phyloP scores from a whole-genome alignment of 495 filamentous ascomycete genomes.

The Aspergillus baeticus region DNA sequence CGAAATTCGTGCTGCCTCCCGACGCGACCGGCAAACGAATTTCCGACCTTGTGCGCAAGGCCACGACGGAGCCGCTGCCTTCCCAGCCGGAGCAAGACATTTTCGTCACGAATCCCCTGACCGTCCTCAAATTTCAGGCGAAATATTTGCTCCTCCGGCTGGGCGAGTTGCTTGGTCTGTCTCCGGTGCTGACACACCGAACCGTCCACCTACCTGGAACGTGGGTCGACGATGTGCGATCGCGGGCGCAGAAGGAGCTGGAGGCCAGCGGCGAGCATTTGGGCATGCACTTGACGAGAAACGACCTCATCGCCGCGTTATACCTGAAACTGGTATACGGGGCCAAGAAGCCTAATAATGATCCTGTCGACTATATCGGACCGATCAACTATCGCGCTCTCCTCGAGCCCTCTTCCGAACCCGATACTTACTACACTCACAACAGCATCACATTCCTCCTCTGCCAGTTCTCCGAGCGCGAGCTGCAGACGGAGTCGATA shows the following conservation, averaged over 20 bases:
- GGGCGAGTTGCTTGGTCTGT: neutral
- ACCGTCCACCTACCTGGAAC: neutral
- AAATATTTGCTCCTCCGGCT: neutral
- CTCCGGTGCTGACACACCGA: neutral
- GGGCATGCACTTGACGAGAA: neutral
- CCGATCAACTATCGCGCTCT: neutral
- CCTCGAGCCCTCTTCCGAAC: neutral
- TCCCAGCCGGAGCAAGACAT: neutral
- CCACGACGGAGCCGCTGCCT: neutral
- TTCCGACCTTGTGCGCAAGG: neutral
- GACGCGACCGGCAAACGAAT: neutral
- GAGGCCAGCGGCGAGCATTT: neutral
- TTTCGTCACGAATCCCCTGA: neutral
- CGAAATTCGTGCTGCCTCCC: neutral
- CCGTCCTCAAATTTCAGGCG: neutral
- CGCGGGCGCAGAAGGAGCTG: neutral
- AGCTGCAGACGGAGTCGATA: neutral
- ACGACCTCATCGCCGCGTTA: slow-evolving; percentile 6
- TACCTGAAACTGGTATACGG: slow-evolving; percentile 1
- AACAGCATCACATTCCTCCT: neutral
- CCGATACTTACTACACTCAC: neutral
- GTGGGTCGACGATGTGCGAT: neutral
- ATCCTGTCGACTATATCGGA: neutral
- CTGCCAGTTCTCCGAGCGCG: neutral
- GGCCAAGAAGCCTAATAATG: neutral